phyloP scores from a whole-genome alignment of 306 rosid species.

The Rosa chinensis region DNA sequence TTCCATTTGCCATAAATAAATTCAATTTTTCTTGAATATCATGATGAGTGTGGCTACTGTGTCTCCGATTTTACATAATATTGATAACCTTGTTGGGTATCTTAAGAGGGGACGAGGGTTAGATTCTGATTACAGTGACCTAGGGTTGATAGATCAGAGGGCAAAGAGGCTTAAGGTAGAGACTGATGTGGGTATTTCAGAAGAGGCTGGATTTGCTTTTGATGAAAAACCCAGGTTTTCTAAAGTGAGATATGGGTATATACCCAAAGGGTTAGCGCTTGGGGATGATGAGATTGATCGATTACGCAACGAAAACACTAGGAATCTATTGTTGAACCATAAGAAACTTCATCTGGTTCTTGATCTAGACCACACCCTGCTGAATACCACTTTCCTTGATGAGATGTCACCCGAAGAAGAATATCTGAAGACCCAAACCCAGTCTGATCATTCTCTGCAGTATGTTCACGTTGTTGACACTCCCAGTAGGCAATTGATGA shows the following conservation, averaged over 20 bases:
- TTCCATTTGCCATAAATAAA: too few relatives aligned
- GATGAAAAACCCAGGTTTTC: conserved; percentile 12
- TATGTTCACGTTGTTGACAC: not conserved
- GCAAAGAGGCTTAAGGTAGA: conserved; percentile 10
- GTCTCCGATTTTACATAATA: not conserved
- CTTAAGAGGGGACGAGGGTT: not conserved
- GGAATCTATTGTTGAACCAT: too few relatives aligned
- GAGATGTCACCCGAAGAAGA: not conserved
- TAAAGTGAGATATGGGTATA: conserved; percentile 72
- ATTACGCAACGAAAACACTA: too few relatives aligned
- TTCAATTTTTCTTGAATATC: not conserved
- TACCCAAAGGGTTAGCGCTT: conserved; percentile 75
- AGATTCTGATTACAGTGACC: not conserved
- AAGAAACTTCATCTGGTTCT: conserved; percentile 9
- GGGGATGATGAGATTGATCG: conserved; percentile 48
- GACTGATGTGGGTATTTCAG: too few relatives aligned
- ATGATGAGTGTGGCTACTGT: not conserved
- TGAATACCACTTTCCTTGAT: conserved; percentile 59
- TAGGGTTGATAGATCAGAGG: not conserved
- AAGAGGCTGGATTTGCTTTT: too few relatives aligned
- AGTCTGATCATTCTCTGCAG: not conserved
- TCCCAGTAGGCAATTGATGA: not conserved
- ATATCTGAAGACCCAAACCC: not conserved
- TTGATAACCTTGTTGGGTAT: too few relatives aligned
- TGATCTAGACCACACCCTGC: conserved; percentile 33